Evolutionary conservation across 768 basidiomycete species (phyloP), one percentile per base, ranked within the genome.

Genomic region (Hericium coralloides): DNA sequence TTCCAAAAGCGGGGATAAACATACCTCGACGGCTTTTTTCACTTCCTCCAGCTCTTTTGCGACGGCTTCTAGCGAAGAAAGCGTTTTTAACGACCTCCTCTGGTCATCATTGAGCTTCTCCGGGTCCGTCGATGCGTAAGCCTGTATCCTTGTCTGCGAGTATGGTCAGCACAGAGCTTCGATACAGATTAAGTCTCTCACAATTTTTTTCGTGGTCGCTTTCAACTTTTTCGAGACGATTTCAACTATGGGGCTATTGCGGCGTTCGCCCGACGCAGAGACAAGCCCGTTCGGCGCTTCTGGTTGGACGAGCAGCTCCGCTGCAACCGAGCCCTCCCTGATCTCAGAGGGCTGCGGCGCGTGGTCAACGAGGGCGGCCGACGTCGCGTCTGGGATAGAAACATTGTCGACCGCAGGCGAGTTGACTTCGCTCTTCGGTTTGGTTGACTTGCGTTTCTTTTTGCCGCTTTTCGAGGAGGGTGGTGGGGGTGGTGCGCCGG

Each of bases 71-170:
- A 95, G 74, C 6, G 77, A 75, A 10, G 92, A 80, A 47, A 95
- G 81, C 17, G 80, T 84, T 61, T 82, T 87, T 53, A 94, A 64
- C 2, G 79, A 76, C 37, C 84, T 82, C 61, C 79, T 87, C 72
- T 97, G 93, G 70, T 95, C 94, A 43, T 92, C 89, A 60, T 95
- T 91, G 55, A 95, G 79, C 65, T 87, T 86, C 55, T 84, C 83
- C 3, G 78, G 69, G 25, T 84, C 82, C 18, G 79, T 85, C 3
- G 81, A 64, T 31, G 86, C 80, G 68, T 95, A 94, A 12, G 74
- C 71, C 49, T 83, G 74, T 75, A 91, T 81, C 60, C 92, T 83
- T 59, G 78, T 76, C 94, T 95, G 62, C 39, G 56, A 14, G 26
- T 1, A 49, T 12, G 20, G 22, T 22, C 17, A 3, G 36, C 48